These are phyloP conservation scores for Globisporangium barbulae DNA, from an alignment of 352 stramenopile species.

Conservation along the genomic window DNA sequence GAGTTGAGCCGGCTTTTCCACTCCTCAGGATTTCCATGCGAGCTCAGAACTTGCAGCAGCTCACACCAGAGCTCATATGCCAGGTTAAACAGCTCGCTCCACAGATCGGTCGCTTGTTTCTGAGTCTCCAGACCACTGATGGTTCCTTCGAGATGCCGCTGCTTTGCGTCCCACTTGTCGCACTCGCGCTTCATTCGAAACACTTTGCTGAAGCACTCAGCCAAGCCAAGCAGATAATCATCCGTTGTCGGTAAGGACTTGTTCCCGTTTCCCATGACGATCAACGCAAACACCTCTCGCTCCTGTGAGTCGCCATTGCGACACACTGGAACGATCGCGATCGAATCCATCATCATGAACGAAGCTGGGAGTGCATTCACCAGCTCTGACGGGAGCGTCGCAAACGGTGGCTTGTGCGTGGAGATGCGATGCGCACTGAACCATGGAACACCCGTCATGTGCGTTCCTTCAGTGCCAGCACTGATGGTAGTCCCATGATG, in stretches of 20 bases:
- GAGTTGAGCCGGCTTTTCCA: neutral
- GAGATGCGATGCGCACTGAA: constrained; percentile 3
- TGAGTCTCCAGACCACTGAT: neutral
- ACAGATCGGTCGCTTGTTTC: neutral
- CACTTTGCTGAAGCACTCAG: neutral
- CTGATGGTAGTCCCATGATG: neutral
- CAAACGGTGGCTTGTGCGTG: constrained; percentile 6
- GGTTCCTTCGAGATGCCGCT: neutral
- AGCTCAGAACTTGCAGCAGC: neutral
- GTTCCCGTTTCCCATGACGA: neutral
- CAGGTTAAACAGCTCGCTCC: constrained; percentile 2
- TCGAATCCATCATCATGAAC: neutral
- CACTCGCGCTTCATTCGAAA: neutral
- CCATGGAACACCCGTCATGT: neutral
- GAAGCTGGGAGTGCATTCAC: neutral
- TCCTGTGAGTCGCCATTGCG: neutral
- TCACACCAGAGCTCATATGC: neutral
- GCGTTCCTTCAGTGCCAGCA: no score
- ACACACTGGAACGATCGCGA: constrained; percentile 7
- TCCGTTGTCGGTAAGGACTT: neutral
- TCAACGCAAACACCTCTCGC: constrained; percentile 4
- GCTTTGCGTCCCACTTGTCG: neutral
- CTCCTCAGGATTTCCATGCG: neutral
- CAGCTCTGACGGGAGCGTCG: neutral
- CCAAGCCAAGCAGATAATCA: neutral